Percentiles rank a stretch among this genome's conserved stretches.
phyloP scores from a whole-genome alignment of 1,284 basidiomycete genomes.

The Lignosus rhinocerotis region DNA sequence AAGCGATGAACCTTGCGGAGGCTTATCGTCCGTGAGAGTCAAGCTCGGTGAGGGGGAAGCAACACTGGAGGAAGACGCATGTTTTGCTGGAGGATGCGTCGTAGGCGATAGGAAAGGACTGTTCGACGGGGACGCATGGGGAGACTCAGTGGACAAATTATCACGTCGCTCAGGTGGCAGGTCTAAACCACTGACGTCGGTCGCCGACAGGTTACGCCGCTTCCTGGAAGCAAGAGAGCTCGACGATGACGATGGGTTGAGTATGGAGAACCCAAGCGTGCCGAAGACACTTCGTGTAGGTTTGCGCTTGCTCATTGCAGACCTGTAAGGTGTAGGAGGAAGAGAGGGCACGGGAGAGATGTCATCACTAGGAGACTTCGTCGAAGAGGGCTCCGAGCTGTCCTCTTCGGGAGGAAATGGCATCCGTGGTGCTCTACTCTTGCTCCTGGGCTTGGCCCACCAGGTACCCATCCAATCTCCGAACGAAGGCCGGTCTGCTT shows the following conservation, averaged over 20 bases:
- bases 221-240: slow-evolving; percentile 30
- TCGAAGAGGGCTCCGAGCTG: slow-evolving; percentile 10
- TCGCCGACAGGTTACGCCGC: slow-evolving; percentile 32
- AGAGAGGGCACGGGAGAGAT: slow-evolving; percentile 10
- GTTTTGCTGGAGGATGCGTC: slow-evolving; percentile 20
- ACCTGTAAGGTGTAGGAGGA: slow-evolving; percentile 24
- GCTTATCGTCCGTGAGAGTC: slow-evolving; percentile 31
- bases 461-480: slow-evolving; percentile 70
- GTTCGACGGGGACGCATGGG: slow-evolving; percentile 26
- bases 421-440: slow-evolving; percentile 24
- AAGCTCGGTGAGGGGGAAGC: slow-evolving; percentile 23
- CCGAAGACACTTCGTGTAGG: slow-evolving; percentile 67
- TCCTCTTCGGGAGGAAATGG: slow-evolving; percentile 12
- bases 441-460: slow-evolving; percentile 50
- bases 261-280: slow-evolving; percentile 64
- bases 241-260: slow-evolving; percentile 45
- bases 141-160: slow-evolving; percentile 12
- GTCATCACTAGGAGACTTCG: slow-evolving; percentile 12
- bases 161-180: slow-evolving; percentile 9
- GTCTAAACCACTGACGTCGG: slow-evolving; percentile 24
- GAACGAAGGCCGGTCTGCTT: slow-evolving; percentile 29
- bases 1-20: slow-evolving; percentile 59
- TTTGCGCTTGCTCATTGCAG: slow-evolving; percentile 37
- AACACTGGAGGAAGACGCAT: slow-evolving; percentile 6
- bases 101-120: slow-evolving; percentile 24